Conservation (phyloP, 1,139 yeast genomes). For the Saccharomycopsis phalli region DNA sequence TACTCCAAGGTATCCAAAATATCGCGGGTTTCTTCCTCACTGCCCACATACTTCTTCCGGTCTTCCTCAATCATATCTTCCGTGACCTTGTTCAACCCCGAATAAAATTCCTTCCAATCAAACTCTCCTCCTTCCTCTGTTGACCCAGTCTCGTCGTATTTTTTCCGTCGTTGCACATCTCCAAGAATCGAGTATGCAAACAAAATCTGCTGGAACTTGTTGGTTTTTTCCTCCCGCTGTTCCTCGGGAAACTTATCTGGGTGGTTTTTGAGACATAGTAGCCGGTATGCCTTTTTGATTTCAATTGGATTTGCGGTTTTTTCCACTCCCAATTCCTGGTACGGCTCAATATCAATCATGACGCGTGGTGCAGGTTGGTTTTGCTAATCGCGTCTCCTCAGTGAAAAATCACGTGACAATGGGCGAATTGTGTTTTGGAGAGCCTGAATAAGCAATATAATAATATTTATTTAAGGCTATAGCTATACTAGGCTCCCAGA, state of each 20-base stretch:
- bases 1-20: slow-evolving; percentile 48
- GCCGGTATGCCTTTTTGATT: slow-evolving; percentile 65
- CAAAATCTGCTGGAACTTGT: slow-evolving; percentile 55
- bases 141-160: slow-evolving; percentile 64
- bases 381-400: no score
- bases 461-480: no score
- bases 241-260: slow-evolving; percentile 59
- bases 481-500: no score
- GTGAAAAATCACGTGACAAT: no score
- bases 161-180: slow-evolving; percentile 45
- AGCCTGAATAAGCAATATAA: no score
- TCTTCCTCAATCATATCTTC: slow-evolving; percentile 71
- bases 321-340: slow-evolving; percentile 43
- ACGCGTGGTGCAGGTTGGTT: no score
- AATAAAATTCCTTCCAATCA: slow-evolving; percentile 61
- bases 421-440: no score
- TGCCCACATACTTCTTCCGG: slow-evolving; percentile 49
- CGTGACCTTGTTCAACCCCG: slow-evolving; percentile 49
- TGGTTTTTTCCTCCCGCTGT: slow-evolving; percentile 26
- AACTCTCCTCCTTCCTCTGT: slow-evolving; percentile 39
- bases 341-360: slow-evolving; percentile 63
- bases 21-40: slow-evolving; percentile 61
- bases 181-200: slow-evolving; percentile 65
- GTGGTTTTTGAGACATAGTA: slow-evolving; percentile 59
- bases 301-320: slow-evolving; percentile 39